Evolutionary conservation across 305 asterid genomes (phyloP).

Genomic region (Fraxinus greggii): DNA sequence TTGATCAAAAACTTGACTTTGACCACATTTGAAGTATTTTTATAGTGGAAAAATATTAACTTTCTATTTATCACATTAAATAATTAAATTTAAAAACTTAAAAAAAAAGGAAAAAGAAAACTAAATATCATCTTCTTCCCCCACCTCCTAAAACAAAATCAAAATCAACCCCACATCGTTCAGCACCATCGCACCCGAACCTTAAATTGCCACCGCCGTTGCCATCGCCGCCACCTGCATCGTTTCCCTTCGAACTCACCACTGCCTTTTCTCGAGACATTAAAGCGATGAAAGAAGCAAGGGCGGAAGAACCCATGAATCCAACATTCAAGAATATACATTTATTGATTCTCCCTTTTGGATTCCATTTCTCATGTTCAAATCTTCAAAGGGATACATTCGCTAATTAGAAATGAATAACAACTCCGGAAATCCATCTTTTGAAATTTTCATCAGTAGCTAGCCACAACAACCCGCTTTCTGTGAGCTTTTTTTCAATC

Average conservation of each 20-base stretch:
- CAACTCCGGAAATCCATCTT: slow-evolving; percentile 44
- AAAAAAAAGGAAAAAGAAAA: no score
- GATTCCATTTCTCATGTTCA: slow-evolving; percentile 46
- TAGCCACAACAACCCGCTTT: slow-evolving; percentile 34
- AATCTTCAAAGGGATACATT: slow-evolving; percentile 66
- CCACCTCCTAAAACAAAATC: not conserved
- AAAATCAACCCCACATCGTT: not conserved
- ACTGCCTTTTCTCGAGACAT: not conserved
- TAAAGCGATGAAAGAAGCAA: slow-evolving; percentile 44
- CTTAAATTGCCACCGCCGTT: not conserved
- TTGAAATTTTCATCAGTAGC: slow-evolving; percentile 33
- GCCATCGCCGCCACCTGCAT: not conserved
- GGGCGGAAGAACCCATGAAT: slow-evolving; percentile 16
- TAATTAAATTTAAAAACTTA: no score
- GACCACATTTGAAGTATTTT: not conserved
- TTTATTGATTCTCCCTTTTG: slow-evolving; percentile 26
- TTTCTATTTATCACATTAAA: not conserved
- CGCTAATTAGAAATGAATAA: slow-evolving; percentile 43
- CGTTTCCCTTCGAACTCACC: not conserved
- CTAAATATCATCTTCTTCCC: not conserved
- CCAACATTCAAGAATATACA: slow-evolving; percentile 24
- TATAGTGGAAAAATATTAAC: no score
- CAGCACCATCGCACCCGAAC: not conserved
- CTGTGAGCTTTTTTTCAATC: slow-evolving; percentile 53
- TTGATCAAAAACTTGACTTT: no score